Conservation (phyloP, 2,329 filamentous ascomycete species). For the Apiospora kogelbergensis region DNA sequence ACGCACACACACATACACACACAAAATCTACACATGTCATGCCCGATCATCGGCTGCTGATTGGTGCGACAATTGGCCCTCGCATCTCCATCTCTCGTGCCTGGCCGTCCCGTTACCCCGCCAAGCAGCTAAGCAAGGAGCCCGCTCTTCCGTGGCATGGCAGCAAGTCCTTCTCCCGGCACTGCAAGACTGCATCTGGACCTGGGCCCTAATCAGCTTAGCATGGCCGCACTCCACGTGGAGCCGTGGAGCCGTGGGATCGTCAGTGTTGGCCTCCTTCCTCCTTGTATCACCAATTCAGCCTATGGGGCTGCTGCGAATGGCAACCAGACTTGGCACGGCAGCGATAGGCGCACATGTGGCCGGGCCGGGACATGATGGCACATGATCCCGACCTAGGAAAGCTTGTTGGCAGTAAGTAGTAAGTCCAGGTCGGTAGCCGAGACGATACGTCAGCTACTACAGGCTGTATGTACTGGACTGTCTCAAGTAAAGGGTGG, state of each 20-base stretch:
- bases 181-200: neutral
- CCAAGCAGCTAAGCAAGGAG: neutral
- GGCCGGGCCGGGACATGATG: neutral
- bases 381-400: neutral
- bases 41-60: too few species aligned
- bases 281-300: neutral
- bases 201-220: neutral
- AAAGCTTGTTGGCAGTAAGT: neutral
- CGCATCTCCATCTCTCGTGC: too few species aligned
- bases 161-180: neutral
- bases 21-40: neutral
- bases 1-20: neutral
- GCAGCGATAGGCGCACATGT: neutral
- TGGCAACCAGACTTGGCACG: neutral
- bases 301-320: neutral
- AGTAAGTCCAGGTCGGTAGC: neutral
- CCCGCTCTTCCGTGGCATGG: neutral
- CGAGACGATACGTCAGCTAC: neutral
- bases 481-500: neutral
- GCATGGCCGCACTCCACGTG: neutral
- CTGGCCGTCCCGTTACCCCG: neutral
- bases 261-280: neutral
- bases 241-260: neutral
- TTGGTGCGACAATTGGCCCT: conserved; percentile 6
- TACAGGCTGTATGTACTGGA: neutral